Conservation (phyloP, 768 basidiomycete genomes). For the Collybia mongolica region DNA sequence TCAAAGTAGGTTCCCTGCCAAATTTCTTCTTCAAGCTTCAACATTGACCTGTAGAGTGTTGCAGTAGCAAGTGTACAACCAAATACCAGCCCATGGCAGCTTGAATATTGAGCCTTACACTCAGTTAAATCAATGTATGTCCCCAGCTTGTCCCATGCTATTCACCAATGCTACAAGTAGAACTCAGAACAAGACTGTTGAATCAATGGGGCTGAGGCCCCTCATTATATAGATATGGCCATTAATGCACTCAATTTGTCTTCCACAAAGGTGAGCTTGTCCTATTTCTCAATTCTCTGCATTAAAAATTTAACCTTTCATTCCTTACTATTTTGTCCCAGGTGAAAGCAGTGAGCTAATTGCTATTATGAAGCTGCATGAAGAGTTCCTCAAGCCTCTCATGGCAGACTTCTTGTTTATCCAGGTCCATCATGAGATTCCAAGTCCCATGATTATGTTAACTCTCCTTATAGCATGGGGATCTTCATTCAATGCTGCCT, state of each 20-base stretch:
- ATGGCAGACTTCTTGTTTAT: slow-evolving; percentile 31
- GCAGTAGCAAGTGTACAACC: too few relatives aligned
- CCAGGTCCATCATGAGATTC: slow-evolving; percentile 15
- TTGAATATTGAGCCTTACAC: too few relatives aligned
- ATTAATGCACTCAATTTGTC: slow-evolving; percentile 28
- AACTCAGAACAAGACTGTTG: slow-evolving; percentile 52
- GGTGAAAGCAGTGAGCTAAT: slow-evolving; percentile 44
- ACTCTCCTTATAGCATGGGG: slow-evolving; percentile 40
- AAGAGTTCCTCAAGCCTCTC: slow-evolving; percentile 41
- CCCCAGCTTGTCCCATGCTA: too few relatives aligned
- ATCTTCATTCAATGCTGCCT: slow-evolving; percentile 47
- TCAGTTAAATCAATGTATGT: too few relatives aligned
- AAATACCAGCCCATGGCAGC: too few relatives aligned
- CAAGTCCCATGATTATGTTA: background rate
- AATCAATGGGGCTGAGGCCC: slow-evolving; percentile 54
- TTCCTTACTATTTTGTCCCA: slow-evolving; percentile 16
- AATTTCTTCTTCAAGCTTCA: too few relatives aligned
- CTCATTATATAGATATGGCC: slow-evolving; percentile 34
- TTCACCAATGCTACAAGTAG: too few relatives aligned
- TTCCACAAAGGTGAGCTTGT: slow-evolving; percentile 22
- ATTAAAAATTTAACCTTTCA: too few relatives aligned
- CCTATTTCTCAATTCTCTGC: background rate
- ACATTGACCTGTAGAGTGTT: too few relatives aligned
- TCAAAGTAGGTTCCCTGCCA: too few relatives aligned
- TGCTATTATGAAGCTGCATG: slow-evolving; percentile 44